Evolutionary conservation across 1,284 basidiomycete species (phyloP).

Genomic region (Moesziomyces aphidis): DNA sequence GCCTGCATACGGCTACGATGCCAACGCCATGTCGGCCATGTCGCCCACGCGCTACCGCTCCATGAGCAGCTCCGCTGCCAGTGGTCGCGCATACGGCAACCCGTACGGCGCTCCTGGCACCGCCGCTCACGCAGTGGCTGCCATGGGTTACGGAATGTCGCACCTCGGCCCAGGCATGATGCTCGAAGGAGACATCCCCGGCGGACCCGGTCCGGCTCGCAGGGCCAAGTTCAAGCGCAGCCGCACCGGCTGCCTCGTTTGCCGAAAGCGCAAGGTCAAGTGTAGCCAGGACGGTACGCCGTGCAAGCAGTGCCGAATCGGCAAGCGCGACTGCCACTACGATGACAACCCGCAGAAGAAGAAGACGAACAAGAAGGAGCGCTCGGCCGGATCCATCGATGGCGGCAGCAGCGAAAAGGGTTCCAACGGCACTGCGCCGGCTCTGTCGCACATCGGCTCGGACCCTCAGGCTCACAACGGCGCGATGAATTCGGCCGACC

Average conservation of each 20-base stretch:
- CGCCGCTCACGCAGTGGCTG: slow-evolving; percentile 40
- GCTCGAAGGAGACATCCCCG: slow-evolving; percentile 42
- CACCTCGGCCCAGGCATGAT: slow-evolving; percentile 46
- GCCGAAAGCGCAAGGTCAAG: slow-evolving; percentile 64
- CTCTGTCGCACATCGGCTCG: slow-evolving; percentile 20
- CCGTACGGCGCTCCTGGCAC: slow-evolving; percentile 39
- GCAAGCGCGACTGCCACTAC: slow-evolving; percentile 63
- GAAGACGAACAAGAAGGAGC: slow-evolving; percentile 48
- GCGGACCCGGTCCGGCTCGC: slow-evolving; percentile 51
- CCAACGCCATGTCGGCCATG: slow-evolving; percentile 39
- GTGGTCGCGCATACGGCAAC: slow-evolving; percentile 45
- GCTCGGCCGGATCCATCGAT: slow-evolving; percentile 33
- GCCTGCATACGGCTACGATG: slow-evolving; percentile 40
- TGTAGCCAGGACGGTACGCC: slow-evolving; percentile 61
- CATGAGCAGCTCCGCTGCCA: slow-evolving; percentile 50
- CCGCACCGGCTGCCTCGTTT: slow-evolving; percentile 60
- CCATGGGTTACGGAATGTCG: slow-evolving; percentile 51
- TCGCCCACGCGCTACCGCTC: slow-evolving; percentile 50
- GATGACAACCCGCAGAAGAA: slow-evolving; percentile 58
- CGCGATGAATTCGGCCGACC: slow-evolving; percentile 18
- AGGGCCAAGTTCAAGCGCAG: slow-evolving; percentile 60
- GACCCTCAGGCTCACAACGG: slow-evolving; percentile 19
- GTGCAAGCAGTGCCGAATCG: slow-evolving; percentile 62
- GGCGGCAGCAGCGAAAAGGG: slow-evolving; percentile 41
- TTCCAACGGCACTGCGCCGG: slow-evolving; percentile 28